phyloP scores from a whole-genome alignment of 2,329 filamentous ascomycete species.

The Trichoderma asperellum region DNA sequence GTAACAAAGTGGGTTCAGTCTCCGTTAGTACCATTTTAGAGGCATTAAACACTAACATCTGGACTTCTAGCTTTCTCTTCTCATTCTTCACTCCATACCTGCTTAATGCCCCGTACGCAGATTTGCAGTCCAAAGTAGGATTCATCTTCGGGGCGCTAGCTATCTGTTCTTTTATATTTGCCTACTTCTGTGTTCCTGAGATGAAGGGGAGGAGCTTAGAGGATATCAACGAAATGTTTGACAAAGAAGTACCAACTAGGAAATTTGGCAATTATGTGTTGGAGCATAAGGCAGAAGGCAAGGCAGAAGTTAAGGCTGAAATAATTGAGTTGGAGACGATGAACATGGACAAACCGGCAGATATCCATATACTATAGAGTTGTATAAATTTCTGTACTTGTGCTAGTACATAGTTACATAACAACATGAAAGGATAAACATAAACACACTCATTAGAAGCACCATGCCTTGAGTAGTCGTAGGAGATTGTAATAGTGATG shows the following conservation, averaged over 20 bases:
- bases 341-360: not conserved
- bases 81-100: constrained; percentile 19
- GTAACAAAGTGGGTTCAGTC: constrained; percentile 1
- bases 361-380: not conserved
- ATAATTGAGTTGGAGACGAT: constrained; percentile 6
- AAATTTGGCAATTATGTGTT: constrained; percentile 1
- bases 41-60: not conserved
- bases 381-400: not conserved
- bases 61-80: constrained; percentile 6
- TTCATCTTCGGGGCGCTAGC: constrained; percentile 19
- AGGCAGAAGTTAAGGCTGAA: not conserved
- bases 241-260: constrained; percentile 6
- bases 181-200: constrained; percentile 16
- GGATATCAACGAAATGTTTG: constrained; percentile 24
- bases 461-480: not conserved
- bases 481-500: too few species aligned
- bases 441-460: not conserved
- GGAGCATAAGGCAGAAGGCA: not conserved
- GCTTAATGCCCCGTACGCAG: constrained; percentile 12
- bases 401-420: not conserved
- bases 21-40: too few species aligned
- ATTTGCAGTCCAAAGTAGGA: constrained; percentile 13
- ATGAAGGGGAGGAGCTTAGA: constrained; percentile 17
- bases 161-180: constrained; percentile 18
- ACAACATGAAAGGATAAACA: not conserved